Evolutionary conservation across 1,284 basidiomycete genomes (phyloP), one percentile per base, ranked within the genome.

Genomic region (Trichosporon sp.): DNA sequence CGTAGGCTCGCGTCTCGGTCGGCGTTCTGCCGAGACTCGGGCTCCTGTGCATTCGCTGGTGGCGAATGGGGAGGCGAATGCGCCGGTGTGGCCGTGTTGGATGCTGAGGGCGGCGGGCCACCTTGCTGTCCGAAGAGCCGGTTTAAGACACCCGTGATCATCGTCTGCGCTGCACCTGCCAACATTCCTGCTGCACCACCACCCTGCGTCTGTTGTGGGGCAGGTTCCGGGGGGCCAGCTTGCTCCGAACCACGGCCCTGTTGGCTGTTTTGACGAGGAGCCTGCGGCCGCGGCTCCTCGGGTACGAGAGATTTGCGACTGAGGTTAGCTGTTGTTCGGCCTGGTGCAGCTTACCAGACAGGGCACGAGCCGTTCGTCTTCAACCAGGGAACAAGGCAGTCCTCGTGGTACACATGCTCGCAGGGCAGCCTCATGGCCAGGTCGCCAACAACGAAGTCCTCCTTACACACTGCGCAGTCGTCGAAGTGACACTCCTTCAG

Each of bases 321-420:
- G 68, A 26, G 11, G 35, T 73, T 16, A 71, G 73, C 59, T 56
- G 26, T 26, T 26, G 26, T 26, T 26, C 26, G 26, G 26, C 26
- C 26, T 26, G 26, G 35, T 37, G 67, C 21, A 65, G 38, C 80
- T 72, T 65, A 81, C 82, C 83, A 84, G 7, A 83, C 82, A 0
- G 83, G 83, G 75, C 83, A 84, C 4, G 81, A 80, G 2, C 83
- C 83, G 70, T 84, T 84, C 11, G 74, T 72, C 73, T 80, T 77
- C 7, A 84, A 74, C 83, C 83, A 84, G 1, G 83, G 83, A 7
- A 80, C 75, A 1, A 84, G 71, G 68, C 83, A 84, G 68, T 81
- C 81, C 1, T 77, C 75, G 73, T 84, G 83, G 74, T 83, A 84
- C 46, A 81, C 75, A 70, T 84, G 83, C 78, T 73, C 74, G 78